Conservation (phyloP, 345 rosid genomes). For the Hypericum androsaemum region DNA sequence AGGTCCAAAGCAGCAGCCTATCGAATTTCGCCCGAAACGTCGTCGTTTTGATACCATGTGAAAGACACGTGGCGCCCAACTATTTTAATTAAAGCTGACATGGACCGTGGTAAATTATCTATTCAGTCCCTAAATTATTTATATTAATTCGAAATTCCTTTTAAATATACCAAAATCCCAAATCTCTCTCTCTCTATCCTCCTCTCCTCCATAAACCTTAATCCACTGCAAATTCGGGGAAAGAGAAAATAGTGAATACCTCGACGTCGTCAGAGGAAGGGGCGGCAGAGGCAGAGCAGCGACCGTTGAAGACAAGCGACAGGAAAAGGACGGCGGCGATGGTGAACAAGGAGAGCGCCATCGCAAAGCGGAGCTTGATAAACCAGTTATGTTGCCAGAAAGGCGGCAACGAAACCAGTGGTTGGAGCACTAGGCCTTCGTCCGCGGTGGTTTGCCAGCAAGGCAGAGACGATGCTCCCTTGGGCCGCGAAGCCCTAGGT, state of each 20-base stretch:
- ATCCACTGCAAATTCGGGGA: too few species aligned
- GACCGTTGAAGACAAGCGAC: constrained; percentile 46
- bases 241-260: too few species aligned
- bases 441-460: too few species aligned
- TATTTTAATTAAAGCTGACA: constrained; percentile 35
- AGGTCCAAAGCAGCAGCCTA: too few species aligned
- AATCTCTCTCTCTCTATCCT: too few species aligned
- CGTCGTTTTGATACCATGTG: too few species aligned
- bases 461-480: too few species aligned
- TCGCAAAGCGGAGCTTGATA: constrained; percentile 45
- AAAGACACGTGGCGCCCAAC: constrained; percentile 80
- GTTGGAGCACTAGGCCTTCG: too few species aligned
- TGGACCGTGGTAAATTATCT: neutral
- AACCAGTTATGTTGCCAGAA: constrained; percentile 88
- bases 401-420: constrained; percentile 30
- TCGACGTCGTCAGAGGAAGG: constrained; percentile 43
- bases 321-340: constrained; percentile 66
- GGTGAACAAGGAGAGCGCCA: constrained; percentile 65
- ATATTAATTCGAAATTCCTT: neutral
- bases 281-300: constrained; percentile 26
- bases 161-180: too few species aligned
- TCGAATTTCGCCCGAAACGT: too few species aligned
- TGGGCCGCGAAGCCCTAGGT: constrained; percentile 14
- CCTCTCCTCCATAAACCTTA: constrained; percentile 1
- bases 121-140: too few species aligned